Percentiles rank a stretch among this genome's conserved stretches.
Conservation (phyloP, 768 basidiomycete species). For the Mycena albidolilacea region DNA sequence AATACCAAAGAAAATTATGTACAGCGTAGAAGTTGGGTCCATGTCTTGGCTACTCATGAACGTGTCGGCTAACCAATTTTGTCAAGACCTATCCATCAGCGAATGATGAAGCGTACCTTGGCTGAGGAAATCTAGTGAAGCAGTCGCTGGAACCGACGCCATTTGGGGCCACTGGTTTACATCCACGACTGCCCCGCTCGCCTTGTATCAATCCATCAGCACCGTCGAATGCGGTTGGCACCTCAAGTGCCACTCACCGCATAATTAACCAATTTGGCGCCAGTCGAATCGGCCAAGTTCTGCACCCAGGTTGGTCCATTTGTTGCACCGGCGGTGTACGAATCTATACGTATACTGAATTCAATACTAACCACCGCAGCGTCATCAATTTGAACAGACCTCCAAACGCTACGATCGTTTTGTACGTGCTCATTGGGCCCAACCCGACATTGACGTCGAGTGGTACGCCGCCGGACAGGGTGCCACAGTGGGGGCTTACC, state of each 20-base stretch:
- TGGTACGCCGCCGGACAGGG: conserved; percentile 50
- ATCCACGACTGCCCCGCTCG: conserved; percentile 50
- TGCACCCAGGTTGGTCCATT: conserved; percentile 62
- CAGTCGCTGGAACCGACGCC: background rate
- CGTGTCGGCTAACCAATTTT: conserved; percentile 43
- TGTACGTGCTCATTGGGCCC: conserved; percentile 49
- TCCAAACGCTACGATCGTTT: conserved; percentile 68
- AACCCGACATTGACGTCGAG: conserved; percentile 65
- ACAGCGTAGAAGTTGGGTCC: conserved; percentile 57
- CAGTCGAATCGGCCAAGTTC: conserved; percentile 51
- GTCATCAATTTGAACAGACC: conserved; percentile 44
- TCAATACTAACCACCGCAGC: too few species aligned
- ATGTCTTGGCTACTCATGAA: conserved; percentile 54
- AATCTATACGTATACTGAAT: conserved; percentile 39
- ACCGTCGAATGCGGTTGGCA: background rate
- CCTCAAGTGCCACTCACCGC: conserved; percentile 47
- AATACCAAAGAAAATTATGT: conserved; percentile 61
- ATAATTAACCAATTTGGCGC: conserved; percentile 58
- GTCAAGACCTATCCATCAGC: background rate
- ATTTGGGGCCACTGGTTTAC: conserved; percentile 39
- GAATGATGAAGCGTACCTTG: conserved; percentile 47
- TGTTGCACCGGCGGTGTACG: conserved; percentile 60
- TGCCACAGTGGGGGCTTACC: conserved; percentile 62
- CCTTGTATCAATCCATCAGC: conserved; percentile 40
- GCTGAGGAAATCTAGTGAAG: conserved; percentile 53